Percentiles rank a stretch among this genome's conserved stretches.
Evolutionary conservation across 352 stramenopile species (phyloP).

Genomic region (Thalassiosira exigua): DNA sequence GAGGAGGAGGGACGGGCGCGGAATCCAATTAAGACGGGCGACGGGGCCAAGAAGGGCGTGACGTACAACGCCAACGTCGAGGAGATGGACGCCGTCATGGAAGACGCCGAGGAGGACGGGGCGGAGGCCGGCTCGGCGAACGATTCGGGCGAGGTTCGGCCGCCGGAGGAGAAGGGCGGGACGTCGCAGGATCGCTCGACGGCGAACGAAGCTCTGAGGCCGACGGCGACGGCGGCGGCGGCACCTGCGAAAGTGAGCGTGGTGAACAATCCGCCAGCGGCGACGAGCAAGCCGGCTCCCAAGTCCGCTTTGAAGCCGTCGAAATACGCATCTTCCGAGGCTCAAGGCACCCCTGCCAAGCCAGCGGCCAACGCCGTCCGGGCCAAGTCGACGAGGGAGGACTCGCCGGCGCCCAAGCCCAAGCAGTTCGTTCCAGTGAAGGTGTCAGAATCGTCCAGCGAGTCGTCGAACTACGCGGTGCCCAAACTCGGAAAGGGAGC

Average conservation of each 20-base stretch:
- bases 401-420: neutral
- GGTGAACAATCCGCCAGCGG: neutral
- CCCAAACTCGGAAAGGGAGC: too few relatives aligned
- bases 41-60: slow-evolving; percentile 3
- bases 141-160: neutral
- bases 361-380: too few relatives aligned
- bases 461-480: slow-evolving; percentile 14
- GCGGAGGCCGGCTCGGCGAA: neutral
- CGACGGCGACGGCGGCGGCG: neutral
- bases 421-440: slow-evolving; percentile 14
- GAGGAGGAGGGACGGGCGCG: slow-evolving; percentile 8
- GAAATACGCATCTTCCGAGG: slow-evolving; percentile 29
- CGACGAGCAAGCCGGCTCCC: slow-evolving; percentile 35
- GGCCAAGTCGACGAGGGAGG: neutral
- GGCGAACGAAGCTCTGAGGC: too few relatives aligned
- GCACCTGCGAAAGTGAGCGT: neutral
- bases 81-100: slow-evolving; percentile 35
- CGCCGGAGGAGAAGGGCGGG: neutral
- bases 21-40: neutral
- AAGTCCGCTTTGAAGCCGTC: slow-evolving; percentile 52
- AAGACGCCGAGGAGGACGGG: slow-evolving; percentile 17
- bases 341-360: slow-evolving; percentile 15
- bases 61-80: slow-evolving; percentile 34
- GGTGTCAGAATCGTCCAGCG: slow-evolving; percentile 22
- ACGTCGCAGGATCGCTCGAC: neutral